Evolutionary conservation across 208 protist genomes (phyloP), one percentile per base, ranked within the genome.

Genomic region (Leishmania amazonensis): DNA sequence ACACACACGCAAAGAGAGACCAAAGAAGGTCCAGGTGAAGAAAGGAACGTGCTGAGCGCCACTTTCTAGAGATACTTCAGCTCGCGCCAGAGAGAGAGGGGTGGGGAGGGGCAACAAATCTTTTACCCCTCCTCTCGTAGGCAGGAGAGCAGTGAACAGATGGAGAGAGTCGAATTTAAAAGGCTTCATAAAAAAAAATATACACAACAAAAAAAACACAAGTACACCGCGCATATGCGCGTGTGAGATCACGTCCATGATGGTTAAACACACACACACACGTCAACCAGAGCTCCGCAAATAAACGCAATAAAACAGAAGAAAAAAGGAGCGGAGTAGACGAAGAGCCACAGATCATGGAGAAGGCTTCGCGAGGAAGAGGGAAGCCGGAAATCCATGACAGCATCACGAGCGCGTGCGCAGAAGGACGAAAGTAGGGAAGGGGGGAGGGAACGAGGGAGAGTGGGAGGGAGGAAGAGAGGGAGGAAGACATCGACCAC

Each of bases 191-290:
- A 71, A 28, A 45, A 45, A 68, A 40, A 28, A 9, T 15, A 68
- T 7, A 38, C n/a, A 1, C 0, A 15, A 68, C 17, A 42, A 42
- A 28, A 47, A 17, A 40, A 72, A 72, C 15, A 24, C 1, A 47
- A 21, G 11, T 47, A 49, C 67, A 72, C 67, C 67, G 67, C 67
- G 31, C 40, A 17, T 72, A 72, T 72, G 67, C 38, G 67, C 67
- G 40, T 42, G 67, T 72, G 42, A 40, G 67, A 72, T 72, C 40
- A 72, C 35, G 67, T 72, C 31, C 21, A 13, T 49, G 40, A 47
- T 72, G 21, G 67, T n/a, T 47, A n/a, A 72, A 42, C 15, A 49
- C 9, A 35, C 31, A 35, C 31, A 35, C 31, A 72, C 40, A 47
- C 4, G 67, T n/a, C 5, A 72, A 17, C 67, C 38, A 5, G 67